Evolutionary conservation across 1,284 basidiomycete genomes (phyloP).

Genomic region (Malassezia sp.): DNA sequence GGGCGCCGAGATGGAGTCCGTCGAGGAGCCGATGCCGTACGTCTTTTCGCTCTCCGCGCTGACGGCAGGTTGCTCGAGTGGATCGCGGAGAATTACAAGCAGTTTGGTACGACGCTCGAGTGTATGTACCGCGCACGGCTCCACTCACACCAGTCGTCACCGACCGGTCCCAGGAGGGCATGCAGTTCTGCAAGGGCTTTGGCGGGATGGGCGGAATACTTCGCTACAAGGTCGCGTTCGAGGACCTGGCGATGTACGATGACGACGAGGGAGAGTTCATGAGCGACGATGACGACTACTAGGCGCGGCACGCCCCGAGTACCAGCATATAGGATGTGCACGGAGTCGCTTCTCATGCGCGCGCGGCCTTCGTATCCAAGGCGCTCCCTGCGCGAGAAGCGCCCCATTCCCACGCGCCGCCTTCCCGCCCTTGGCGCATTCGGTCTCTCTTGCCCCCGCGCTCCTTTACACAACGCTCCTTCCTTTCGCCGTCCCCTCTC

Average conservation of each 20-base stretch:
- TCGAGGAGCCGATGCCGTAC: conserved; percentile 40
- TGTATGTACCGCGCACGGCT: conserved; percentile 33
- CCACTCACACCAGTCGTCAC: conserved; percentile 21
- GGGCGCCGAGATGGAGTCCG: conserved; percentile 85
- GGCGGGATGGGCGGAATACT: conserved; percentile 92
- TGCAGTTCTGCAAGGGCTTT: conserved; percentile 96
- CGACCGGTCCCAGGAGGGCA: conserved; percentile 74
- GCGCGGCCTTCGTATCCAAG: no score
- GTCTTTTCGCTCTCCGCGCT: no score
- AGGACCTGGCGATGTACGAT: conserved; percentile 42
- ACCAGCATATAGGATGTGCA: no score
- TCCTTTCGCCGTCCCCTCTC: no score
- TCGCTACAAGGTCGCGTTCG: conserved; percentile 50
- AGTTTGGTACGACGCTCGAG: conserved; percentile 88
- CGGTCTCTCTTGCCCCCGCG: no score
- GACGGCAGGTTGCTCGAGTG: conserved; percentile 62
- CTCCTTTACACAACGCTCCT: no score
- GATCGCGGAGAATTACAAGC: conserved; percentile 97
- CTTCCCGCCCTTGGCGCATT: no score
- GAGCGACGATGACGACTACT: conserved; percentile 38
- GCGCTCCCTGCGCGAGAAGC: no score
- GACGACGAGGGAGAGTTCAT: conserved; percentile 44
- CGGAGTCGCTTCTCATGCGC: no score
- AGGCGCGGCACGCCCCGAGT: background rate
- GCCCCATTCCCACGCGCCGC: no score